These are phyloP conservation scores for Prillingera fragicola DNA, from an alignment of 1,284 basidiomycete genomes.

Conservation along the genomic window DNA sequence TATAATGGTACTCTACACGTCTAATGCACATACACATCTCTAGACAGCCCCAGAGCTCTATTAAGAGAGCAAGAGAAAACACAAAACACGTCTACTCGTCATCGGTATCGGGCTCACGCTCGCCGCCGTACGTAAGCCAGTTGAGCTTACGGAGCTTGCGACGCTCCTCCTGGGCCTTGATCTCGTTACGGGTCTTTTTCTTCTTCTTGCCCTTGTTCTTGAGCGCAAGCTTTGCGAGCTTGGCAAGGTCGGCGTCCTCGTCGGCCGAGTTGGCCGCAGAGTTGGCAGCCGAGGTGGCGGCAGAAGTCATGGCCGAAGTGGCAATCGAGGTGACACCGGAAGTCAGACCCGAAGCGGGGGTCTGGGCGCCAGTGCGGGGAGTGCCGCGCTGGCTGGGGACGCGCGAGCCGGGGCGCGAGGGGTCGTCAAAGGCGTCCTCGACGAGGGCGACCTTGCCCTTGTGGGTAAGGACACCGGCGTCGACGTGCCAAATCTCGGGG, in stretches of 20 bases:
- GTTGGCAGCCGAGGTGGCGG: slow-evolving; percentile 45
- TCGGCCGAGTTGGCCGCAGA: slow-evolving; percentile 15
- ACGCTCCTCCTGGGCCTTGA: slow-evolving; percentile 81
- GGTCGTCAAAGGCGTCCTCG: slow-evolving; percentile 64
- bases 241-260: slow-evolving; percentile 47
- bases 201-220: slow-evolving; percentile 74
- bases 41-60: too few relatives aligned
- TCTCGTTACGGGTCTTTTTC: slow-evolving; percentile 77
- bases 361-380: slow-evolving; percentile 36
- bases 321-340: slow-evolving; percentile 26
- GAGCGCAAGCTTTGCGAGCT: slow-evolving; percentile 38
- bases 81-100: slow-evolving; percentile 29
- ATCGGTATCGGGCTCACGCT: slow-evolving; percentile 40
- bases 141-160: slow-evolving; percentile 69
- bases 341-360: slow-evolving; percentile 37
- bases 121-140: slow-evolving; percentile 76
- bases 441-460: slow-evolving; percentile 80
- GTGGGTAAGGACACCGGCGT: slow-evolving; percentile 62
- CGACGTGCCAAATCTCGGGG: slow-evolving; percentile 55
- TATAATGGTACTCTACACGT: too few relatives aligned
- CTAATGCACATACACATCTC: too few relatives aligned
- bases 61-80: too few relatives aligned
- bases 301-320: slow-evolving; percentile 31
- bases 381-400: slow-evolving; percentile 42
- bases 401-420: slow-evolving; percentile 37